Evolutionary conservation across 176 grass and related monocot genomes (phyloP).

Genomic region (Alopecurus myosuroides): DNA sequence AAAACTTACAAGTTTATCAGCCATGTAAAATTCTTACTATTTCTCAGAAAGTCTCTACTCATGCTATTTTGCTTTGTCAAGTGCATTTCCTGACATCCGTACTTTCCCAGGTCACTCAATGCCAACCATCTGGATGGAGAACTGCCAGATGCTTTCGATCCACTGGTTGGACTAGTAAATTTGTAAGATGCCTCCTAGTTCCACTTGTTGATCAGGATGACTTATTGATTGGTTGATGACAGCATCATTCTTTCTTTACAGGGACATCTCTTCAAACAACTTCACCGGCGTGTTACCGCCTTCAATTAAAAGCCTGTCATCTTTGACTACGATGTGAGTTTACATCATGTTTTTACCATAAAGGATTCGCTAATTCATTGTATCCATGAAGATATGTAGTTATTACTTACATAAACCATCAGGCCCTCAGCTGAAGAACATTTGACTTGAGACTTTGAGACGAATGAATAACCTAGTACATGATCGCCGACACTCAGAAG

Average conservation of each 20-base stretch:
- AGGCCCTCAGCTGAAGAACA: not conserved
- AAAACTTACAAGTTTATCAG: slow-evolving; percentile 55
- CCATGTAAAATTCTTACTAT: slow-evolving; percentile 55
- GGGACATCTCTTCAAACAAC: slow-evolving; percentile 90
- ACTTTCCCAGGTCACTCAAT: slow-evolving; percentile 76
- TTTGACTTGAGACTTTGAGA: slow-evolving; percentile 30
- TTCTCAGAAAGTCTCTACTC: not conserved
- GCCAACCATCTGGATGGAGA: slow-evolving; percentile 68
- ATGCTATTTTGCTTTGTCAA: not conserved
- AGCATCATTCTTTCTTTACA: slow-evolving; percentile 22
- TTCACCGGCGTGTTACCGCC: slow-evolving; percentile 62
- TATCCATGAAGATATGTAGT: not conserved
- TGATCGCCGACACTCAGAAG: not conserved
- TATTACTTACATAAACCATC: slow-evolving; percentile 5
- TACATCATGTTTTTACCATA: not conserved
- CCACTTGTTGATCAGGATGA: not conserved
- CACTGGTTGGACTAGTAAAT: slow-evolving; percentile 72
- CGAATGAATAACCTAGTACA: not conserved
- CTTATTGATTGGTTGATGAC: slow-evolving; percentile 9
- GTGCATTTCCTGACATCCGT: not conserved
- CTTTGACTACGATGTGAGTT: slow-evolving; percentile 90
- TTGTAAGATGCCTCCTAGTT: slow-evolving; percentile 52
- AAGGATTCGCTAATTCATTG: not conserved
- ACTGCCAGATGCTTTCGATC: slow-evolving; percentile 75
- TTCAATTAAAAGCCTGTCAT: slow-evolving; percentile 74